Percentiles rank a stretch among this genome's conserved stretches.
Evolutionary conservation across 2,329 filamentous ascomycete species (phyloP).

Genomic region (Elsinoe ampelina): DNA sequence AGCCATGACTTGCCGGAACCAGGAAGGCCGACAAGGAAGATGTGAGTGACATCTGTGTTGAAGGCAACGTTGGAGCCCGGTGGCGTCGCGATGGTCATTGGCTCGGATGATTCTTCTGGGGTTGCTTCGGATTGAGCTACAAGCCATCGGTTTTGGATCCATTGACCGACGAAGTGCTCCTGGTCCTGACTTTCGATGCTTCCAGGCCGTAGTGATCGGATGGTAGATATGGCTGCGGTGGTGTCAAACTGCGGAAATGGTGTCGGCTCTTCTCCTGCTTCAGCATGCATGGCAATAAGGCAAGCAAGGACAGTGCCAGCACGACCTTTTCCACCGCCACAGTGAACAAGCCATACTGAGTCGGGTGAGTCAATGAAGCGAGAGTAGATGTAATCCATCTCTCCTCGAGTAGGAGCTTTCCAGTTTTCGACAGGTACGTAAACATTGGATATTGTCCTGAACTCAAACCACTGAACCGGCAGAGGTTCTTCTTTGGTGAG

Average conservation of each 20-base stretch:
- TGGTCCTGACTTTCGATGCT: constrained; percentile 15
- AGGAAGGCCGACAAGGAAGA: constrained; percentile 14
- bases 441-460: constrained; percentile 9
- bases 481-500: constrained; percentile 15
- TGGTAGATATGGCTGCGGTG: constrained; percentile 5
- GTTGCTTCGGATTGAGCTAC: background rate
- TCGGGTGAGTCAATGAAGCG: constrained; percentile 8
- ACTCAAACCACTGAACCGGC: constrained; percentile 12
- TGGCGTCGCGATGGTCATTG: background rate
- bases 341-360: constrained; percentile 12
- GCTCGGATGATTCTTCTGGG: background rate
- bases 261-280: background rate
- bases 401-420: constrained; percentile 8
- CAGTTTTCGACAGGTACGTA: constrained; percentile 14
- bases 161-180: constrained; percentile 13
- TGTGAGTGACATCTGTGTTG: background rate
- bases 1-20: constrained; percentile 16
- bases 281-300: constrained; percentile 13
- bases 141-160: constrained; percentile 3
- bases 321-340: constrained; percentile 16
- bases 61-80: background rate
- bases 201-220: constrained; percentile 15
- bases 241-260: constrained; percentile 3
- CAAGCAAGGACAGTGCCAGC: constrained; percentile 15
- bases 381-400: constrained; percentile 12